phyloP scores from a whole-genome alignment of 257 asterid genomes.

The Apocynum venetum region DNA sequence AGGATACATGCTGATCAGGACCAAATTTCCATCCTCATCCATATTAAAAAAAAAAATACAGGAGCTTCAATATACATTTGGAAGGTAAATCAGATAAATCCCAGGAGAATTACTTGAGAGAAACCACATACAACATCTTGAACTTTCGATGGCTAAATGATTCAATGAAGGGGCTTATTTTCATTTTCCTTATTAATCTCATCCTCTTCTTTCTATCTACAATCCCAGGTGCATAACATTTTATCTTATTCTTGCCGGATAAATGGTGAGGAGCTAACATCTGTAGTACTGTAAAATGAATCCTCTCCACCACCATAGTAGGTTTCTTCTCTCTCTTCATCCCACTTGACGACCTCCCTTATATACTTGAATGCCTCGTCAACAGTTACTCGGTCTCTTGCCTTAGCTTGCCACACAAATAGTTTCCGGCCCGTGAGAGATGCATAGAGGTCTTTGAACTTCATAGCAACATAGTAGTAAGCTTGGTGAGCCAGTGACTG shows the following conservation, averaged over 20 bases:
- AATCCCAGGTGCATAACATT: conserved; percentile 20
- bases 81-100: not conserved
- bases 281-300: conserved; percentile 90
- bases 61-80: conserved; percentile 14
- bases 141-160: not conserved
- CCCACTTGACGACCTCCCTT: conserved; percentile 89
- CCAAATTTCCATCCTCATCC: conserved; percentile 1
- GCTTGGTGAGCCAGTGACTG: conserved; percentile 84
- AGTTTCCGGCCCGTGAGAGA: conserved; percentile 63
- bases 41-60: not conserved
- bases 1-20: no score
- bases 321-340: conserved; percentile 71
- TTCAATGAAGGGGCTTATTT: conserved; percentile 1
- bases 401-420: conserved; percentile 83
- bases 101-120: conserved; percentile 6
- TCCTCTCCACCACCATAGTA: conserved; percentile 56
- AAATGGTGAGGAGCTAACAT: conserved; percentile 58
- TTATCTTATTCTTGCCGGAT: conserved; percentile 37
- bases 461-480: conserved; percentile 82
- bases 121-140: conserved; percentile 8
- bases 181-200: not conserved
- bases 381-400: conserved; percentile 65
- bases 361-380: conserved; percentile 86
- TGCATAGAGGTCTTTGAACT: conserved; percentile 82
- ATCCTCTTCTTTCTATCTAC: conserved; percentile 36